Evolutionary conservation across 176 grass and related monocot species (phyloP).

Genomic region (Rhipidocladum racemiflorum): DNA sequence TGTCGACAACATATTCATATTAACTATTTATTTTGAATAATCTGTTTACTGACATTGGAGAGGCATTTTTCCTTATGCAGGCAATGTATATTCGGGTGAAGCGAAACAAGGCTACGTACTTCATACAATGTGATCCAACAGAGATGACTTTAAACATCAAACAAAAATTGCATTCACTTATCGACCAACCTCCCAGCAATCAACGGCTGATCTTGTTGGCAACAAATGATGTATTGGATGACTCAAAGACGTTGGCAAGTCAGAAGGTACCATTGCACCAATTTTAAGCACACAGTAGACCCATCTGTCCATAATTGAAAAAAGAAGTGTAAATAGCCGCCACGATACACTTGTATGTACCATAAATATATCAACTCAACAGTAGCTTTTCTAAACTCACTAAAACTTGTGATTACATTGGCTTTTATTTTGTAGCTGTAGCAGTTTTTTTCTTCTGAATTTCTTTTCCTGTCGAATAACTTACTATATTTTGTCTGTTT

Average conservation of each 20-base stretch:
- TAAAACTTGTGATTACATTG: not conserved
- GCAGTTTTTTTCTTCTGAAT: not conserved
- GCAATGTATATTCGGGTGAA: slow-evolving; percentile 87
- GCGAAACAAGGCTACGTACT: slow-evolving; percentile 73
- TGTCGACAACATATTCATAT: not conserved
- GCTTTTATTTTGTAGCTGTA: not conserved
- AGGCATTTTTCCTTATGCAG: slow-evolving; percentile 29
- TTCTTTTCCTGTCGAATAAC: not conserved
- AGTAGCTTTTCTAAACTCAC: not conserved
- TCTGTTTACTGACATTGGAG: not conserved
- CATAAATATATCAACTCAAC: not conserved
- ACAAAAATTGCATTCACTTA: slow-evolving; percentile 61
- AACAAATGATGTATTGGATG: slow-evolving; percentile 57
- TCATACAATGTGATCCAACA: slow-evolving; percentile 80
- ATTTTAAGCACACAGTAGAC: not conserved
- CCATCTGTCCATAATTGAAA: not conserved
- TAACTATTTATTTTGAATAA: not conserved
- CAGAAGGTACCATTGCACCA: slow-evolving; percentile 44
- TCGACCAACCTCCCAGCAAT: slow-evolving; percentile 53
- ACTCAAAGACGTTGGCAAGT: slow-evolving; percentile 46
- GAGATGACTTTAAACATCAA: slow-evolving; percentile 66
- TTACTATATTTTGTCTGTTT: not conserved
- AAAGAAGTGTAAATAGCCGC: not conserved
- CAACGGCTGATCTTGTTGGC: slow-evolving; percentile 51
- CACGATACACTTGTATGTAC: not conserved